Evolutionary conservation across 1,284 basidiomycete species (phyloP), one percentile per base, ranked within the genome.

Genomic region (Rhodotorula sp.): DNA sequence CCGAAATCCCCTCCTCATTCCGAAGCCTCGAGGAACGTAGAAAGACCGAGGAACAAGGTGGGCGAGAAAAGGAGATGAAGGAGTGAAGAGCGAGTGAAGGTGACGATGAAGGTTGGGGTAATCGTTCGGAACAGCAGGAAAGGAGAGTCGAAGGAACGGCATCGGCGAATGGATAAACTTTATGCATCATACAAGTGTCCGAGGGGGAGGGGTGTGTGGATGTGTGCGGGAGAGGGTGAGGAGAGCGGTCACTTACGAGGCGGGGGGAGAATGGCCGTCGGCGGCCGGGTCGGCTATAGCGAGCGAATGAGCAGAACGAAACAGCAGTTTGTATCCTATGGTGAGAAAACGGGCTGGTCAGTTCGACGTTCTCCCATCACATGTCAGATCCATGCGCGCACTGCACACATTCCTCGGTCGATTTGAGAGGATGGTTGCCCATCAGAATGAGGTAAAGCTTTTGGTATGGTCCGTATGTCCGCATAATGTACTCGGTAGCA

Each of bases 401-500:
- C 26, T 15, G 26, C 26, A 26, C 54, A 26, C 54, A 26, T 28
- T 28, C 8, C 7, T 21, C 10, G 38, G 38, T 47, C 54, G 23
- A n/a, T n/a, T n/a, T n/a, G n/a, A n/a, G 47, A 21, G 45, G 31
- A 21, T 21, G 26, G 38, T 49, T 47, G 38, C 49, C 61, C 66
- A 48, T 67, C 66, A 67, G 66, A 67, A 67, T 67, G 66, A 67
- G 66, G 66, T 67, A 67, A 67, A 67, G 66, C 66, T 52, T 64
- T 67, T 67, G 66, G 66, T 67, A 59, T 67, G 66, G 66, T 67
- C 66, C 66, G 38, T 67, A 19, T 67, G 38, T 67, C 66, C 38
- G 43, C 66, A 67, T 26, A 26, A 15, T 57, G 31, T n/a, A 10
- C 28, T 67, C 66, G 21, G 66, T 62, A 67, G 66, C 66, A 67